Base-by-base conservation (phyloP, 2,329 filamentous ascomycete species). In the Stemphylium beticola region DNA sequence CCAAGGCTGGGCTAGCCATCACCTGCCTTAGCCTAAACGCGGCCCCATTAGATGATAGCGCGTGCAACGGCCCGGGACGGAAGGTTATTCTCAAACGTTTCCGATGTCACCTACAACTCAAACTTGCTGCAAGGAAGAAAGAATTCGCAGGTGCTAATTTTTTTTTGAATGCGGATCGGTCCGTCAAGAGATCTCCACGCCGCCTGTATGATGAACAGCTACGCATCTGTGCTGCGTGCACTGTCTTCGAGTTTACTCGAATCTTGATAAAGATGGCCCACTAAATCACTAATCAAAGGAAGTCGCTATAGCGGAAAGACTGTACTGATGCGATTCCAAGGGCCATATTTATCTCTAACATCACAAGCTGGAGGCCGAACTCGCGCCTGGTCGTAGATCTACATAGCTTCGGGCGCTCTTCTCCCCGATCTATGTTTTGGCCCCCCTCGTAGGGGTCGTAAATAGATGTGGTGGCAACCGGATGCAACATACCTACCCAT, bases 11-110 rank as follows among this genome's bases (percentile, higher is more conserved):
- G 31, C n/a, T 45, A 32, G 11, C 4, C 18, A 18, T 32, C 18
- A 26, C 31, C 18, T 34, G 42, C 18, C 20, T 36, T 15, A 6
- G 31, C 9, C 14, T 17, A 20, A 26, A 14, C 11, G 41, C 41
- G 41, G 29, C 40, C 29, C 17, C 29, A 44, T 29, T 33, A n/a
- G 17, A 33, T 24, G 18, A 44, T 14, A 44, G 41, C 31, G 31
- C 31, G 41, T 34, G 36, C 36, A 48, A 48, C 45, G 45, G 45
- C 45, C 45, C 45, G 45, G 24, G 14, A 29, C 45, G 45, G 36
- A 17, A 32, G 18, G 7, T 15, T 40, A 15, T 18, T 17, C 18
- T 33, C 14, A 37, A 46, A 37, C 17, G 36, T 33, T 26, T 32
- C 24, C 14, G 8, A n/a, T 33, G 14, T 31, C 15, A 44, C 20